Percentiles rank a stretch among this genome's conserved stretches.
Conservation (phyloP, 768 basidiomycete genomes). For the Cystoderma amianthinum region DNA sequence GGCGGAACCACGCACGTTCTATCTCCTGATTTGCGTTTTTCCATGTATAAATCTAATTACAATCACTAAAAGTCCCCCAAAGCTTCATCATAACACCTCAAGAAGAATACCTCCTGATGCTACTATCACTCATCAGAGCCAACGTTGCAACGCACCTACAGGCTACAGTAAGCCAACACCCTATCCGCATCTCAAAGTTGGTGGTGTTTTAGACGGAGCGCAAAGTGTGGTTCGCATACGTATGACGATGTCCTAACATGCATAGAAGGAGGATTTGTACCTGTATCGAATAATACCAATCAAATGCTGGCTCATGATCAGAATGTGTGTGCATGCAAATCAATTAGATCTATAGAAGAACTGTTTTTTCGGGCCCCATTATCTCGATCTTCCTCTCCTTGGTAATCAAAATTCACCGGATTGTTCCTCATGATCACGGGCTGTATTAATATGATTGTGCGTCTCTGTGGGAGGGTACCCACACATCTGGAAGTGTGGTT, state of each 20-base stretch:
- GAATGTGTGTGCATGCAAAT: too few relatives aligned
- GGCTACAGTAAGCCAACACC: conserved; percentile 6
- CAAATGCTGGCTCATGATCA: too few relatives aligned
- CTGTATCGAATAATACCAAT: too few relatives aligned
- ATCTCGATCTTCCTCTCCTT: too few relatives aligned
- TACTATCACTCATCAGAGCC: conserved; percentile 28
- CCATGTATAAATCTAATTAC: background rate
- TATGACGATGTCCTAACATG: conserved; percentile 24
- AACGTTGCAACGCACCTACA: conserved; percentile 20
- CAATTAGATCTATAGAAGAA: too few relatives aligned
- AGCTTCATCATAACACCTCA: conserved; percentile 35
- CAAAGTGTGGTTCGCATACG: conserved; percentile 36
- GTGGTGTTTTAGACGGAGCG: conserved; percentile 69
- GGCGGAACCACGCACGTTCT: conserved; percentile 44
- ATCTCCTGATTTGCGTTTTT: too few relatives aligned
- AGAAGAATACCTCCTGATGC: conserved; percentile 30
- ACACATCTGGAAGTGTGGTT: conserved; percentile 43
- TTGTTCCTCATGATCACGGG: too few relatives aligned
- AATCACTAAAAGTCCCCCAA: conserved; percentile 33
- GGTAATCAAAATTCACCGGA: too few relatives aligned
- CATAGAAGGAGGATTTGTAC: too few relatives aligned
- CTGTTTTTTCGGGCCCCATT: too few relatives aligned
- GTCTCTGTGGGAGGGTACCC: too few relatives aligned
- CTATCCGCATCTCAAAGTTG: conserved; percentile 23
- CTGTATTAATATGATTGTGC: too few relatives aligned